Evolutionary conservation across 1,139 yeast species (phyloP).

Genomic region (Pneumocystis sp.): DNA sequence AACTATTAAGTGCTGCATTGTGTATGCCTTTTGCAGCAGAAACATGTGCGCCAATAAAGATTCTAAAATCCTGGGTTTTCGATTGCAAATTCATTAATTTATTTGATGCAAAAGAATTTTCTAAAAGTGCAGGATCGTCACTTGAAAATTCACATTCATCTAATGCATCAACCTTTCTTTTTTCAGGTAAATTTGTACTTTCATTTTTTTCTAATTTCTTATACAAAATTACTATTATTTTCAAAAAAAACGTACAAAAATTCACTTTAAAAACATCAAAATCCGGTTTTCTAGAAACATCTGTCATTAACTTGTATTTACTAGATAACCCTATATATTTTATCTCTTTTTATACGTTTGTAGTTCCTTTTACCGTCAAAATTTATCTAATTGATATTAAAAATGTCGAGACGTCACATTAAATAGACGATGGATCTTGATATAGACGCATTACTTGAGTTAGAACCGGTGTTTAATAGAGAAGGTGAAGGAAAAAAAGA

Average conservation of each 20-base stretch:
- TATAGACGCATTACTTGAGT: not conserved
- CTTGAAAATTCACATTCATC: not conserved
- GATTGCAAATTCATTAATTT: not conserved
- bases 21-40: constrained; percentile 33
- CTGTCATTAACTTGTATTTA: not conserved
- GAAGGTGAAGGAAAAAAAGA: constrained; percentile 3
- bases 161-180: not conserved
- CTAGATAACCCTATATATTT: too few relatives aligned
- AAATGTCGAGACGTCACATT: not conserved
- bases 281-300: not conserved
- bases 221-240: too few relatives aligned
- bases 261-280: not conserved
- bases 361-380: not conserved
- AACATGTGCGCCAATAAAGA: constrained; percentile 60
- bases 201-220: not conserved
- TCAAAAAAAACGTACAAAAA: too few relatives aligned
- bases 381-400: not conserved
- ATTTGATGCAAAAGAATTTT: not conserved
- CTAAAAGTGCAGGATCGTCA: not conserved
- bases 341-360: too few relatives aligned
- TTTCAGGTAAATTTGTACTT: not conserved
- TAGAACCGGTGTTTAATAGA: not conserved
- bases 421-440: not conserved
- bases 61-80: constrained; percentile 4
- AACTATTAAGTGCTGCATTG: constrained; percentile 60